Conservation (phyloP, 139 green algal genomes). For the Haematococcus sp. region DNA sequence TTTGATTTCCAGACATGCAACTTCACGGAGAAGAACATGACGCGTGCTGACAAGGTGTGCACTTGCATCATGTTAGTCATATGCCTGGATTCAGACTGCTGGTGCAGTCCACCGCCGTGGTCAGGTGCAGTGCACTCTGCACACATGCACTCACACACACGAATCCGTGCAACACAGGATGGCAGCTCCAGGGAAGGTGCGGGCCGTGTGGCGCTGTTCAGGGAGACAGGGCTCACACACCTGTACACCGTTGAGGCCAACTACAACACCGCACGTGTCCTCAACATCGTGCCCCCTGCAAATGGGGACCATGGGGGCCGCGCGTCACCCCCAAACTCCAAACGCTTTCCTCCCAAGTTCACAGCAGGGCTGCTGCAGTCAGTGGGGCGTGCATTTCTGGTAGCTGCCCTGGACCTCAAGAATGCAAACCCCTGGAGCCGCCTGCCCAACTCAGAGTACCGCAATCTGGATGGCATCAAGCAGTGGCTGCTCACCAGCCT, state of each 20-base stretch:
- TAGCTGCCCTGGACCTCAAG: constrained; percentile 40
- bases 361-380: constrained; percentile 23
- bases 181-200: constrained; percentile 56
- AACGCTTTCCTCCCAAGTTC: constrained; percentile 28
- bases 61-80: no score
- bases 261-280: constrained; percentile 39
- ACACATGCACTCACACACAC: no score
- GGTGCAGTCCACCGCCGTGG: no score
- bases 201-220: constrained; percentile 51
- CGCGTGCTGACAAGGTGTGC: constrained; percentile 7
- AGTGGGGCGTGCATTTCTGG: constrained; percentile 1
- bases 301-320: constrained; percentile 24
- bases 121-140: no score
- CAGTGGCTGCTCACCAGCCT: constrained; percentile 32
- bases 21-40: constrained; percentile 66
- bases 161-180: constrained; percentile 19
- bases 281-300: constrained; percentile 29
- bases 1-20: constrained; percentile 55
- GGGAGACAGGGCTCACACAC: constrained; percentile 47
- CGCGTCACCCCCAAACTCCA: constrained; percentile 36
- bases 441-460: constrained; percentile 41
- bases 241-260: constrained; percentile 63
- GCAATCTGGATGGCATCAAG: constrained; percentile 30
- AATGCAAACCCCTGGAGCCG: constrained; percentile 52
- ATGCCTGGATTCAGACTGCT: no score